Base-by-base conservation (phyloP, 768 basidiomycete species). In the Chalciporus piperatus region DNA sequence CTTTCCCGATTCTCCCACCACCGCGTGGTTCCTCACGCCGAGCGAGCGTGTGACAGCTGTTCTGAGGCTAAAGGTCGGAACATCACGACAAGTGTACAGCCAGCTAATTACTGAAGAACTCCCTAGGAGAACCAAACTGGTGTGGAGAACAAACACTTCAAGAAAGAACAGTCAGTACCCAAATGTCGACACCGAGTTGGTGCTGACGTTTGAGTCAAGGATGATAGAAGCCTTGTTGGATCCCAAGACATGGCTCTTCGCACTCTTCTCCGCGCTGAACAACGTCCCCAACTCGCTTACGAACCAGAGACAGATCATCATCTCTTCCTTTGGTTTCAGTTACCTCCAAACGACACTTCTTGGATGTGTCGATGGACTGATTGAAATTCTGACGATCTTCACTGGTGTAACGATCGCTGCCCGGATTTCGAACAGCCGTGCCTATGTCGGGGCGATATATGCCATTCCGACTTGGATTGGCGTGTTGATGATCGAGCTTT, bases 131-230 rank as follows among this genome's bases (percentile, higher is more conserved):
- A 89, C 55, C 87, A 91, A 79, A 86, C 85, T 0, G 89, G 89
- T 27, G 79, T 89, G 10, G 89, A 90, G 68, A 90, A 88, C 62
- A 92, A 91, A 59, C 76, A 76, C 47, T 91, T 87, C 71, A 91
- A 91, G 71, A 80, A 75, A 47, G 84, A 88, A 33, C 89, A 91
- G 87, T 88, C 49, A 55, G 85, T 75, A 10, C 19, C 30, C 1
- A 23, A 17, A 2, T 13, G 13, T n/a, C 35, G 4, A 9, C 10
- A 13, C 39, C 28, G 28, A 30, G 4, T 33, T 35, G 11, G 10
- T 1, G 17, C 17, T 52, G 25, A 57, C 12, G 16, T 3, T 10
- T 13, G 3, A 41, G 17, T 6, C 14, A 13, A 87, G 85, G 65
- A 77, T 89, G 75, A 76, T 80, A 19, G 87, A 89, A 61, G 82